Evolutionary conservation across 2,329 filamentous ascomycete genomes (phyloP).

Genomic region (Colletotrichum australisinense): DNA sequence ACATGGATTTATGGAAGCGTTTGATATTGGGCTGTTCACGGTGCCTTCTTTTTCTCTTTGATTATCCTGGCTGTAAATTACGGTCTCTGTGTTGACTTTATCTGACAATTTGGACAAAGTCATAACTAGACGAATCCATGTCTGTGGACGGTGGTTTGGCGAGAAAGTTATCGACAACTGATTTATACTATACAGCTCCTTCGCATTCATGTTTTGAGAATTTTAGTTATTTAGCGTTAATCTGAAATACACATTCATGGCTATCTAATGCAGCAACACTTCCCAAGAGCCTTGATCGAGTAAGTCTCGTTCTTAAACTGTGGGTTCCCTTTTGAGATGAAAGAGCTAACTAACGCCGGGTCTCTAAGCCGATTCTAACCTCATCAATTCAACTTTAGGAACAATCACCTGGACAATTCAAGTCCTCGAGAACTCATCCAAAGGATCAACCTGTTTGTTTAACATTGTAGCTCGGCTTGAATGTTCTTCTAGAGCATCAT

Average conservation of each 20-base stretch:
- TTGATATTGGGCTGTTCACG: not conserved
- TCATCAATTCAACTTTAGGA: not conserved
- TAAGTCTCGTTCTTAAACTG: not conserved
- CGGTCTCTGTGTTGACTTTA: not conserved
- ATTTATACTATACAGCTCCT: not conserved
- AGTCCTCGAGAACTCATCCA: not conserved
- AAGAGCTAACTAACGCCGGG: not conserved
- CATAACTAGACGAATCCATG: not conserved
- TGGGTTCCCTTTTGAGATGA: not conserved
- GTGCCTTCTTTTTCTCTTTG: not conserved
- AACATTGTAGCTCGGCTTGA: no score
- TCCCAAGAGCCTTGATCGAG: not conserved
- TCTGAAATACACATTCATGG: not conserved
- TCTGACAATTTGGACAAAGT: not conserved
- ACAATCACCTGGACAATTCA: not conserved
- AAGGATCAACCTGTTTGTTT: no score
- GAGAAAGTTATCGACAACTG: not conserved
- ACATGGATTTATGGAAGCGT: not conserved
- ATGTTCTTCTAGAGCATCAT: no score
- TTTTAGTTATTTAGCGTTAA: not conserved
- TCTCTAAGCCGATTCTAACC: not conserved
- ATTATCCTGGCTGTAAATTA: not conserved
- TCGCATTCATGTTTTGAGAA: no score
- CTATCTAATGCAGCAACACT: not conserved
- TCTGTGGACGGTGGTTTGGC: not conserved